Conservation (phyloP, 164 flowering plant genomes). For the Tinospora cordifolia region DNA sequence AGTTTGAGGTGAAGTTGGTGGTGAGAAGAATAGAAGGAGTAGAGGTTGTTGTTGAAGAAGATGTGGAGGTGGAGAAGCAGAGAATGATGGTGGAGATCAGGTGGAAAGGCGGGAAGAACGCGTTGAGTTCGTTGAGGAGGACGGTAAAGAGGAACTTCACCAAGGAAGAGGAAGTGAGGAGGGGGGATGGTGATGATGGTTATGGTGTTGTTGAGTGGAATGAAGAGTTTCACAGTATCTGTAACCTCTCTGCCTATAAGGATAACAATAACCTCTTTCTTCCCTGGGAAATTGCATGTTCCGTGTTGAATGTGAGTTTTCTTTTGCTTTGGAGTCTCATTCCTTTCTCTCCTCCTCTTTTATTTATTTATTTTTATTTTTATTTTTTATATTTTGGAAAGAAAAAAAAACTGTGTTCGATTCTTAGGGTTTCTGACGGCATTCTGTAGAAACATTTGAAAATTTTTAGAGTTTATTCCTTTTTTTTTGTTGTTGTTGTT, state of each 20-base stretch:
- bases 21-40: slow-evolving; percentile 49
- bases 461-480: background rate
- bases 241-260: slow-evolving; percentile 47
- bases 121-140: slow-evolving; percentile 54
- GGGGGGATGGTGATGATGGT: no score
- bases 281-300: slow-evolving; percentile 86
- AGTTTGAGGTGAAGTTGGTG: slow-evolving; percentile 66
- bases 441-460: no score
- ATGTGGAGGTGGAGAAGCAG: slow-evolving; percentile 16
- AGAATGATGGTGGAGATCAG: slow-evolving; percentile 64
- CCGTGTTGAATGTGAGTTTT: slow-evolving; percentile 64
- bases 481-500: background rate
- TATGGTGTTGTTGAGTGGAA: slow-evolving; percentile 63
- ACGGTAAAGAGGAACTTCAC: slow-evolving; percentile 71
- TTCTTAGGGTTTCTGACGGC: no score
- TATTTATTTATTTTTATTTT: background rate
- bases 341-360: slow-evolving; percentile 3
- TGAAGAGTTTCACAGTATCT: slow-evolving; percentile 73
- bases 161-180: slow-evolving; percentile 38
- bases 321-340: no score
- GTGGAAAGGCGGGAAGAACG: slow-evolving; percentile 75
- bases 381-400: background rate
- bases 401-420: no score
- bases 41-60: slow-evolving; percentile 1
- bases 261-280: slow-evolving; percentile 62